These are phyloP conservation scores for Myxozyma geophila DNA, from an alignment of 805 yeast genomes.

Conservation along the genomic window DNA sequence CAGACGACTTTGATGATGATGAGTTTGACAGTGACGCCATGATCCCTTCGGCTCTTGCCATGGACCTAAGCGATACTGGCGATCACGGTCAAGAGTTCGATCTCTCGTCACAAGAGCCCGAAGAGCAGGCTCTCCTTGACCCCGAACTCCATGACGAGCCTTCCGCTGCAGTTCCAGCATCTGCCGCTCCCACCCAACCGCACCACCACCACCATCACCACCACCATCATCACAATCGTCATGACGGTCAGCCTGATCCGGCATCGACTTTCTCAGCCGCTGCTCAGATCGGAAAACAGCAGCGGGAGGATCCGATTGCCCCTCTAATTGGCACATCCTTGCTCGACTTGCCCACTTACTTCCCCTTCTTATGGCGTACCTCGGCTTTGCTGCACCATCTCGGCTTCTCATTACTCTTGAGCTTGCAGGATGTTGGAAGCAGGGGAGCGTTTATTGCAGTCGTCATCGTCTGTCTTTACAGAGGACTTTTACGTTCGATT, in stretches of 20 bases:
- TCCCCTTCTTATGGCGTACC: slow-evolving; percentile 34
- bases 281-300: slow-evolving; percentile 27
- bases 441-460: slow-evolving; percentile 11
- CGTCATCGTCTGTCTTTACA: slow-evolving; percentile 25
- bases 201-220: slow-evolving; percentile 27
- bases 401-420: slow-evolving; percentile 31
- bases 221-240: slow-evolving; percentile 27
- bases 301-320: slow-evolving; percentile 34
- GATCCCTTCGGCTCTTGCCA: slow-evolving; percentile 22
- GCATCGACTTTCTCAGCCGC: slow-evolving; percentile 31
- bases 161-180: not conserved
- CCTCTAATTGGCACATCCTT: slow-evolving; percentile 33
- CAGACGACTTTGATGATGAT: slow-evolving; percentile 11
- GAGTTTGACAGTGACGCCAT: slow-evolving; percentile 11
- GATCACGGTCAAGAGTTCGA: slow-evolving; percentile 25
- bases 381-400: slow-evolving; percentile 31
- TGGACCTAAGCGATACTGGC: slow-evolving; percentile 11
- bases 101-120: slow-evolving; percentile 13
- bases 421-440: slow-evolving; percentile 20
- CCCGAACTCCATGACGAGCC: slow-evolving; percentile 15
- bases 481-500: slow-evolving; percentile 29
- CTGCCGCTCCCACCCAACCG: not conserved
- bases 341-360: slow-evolving; percentile 32
- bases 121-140: slow-evolving; percentile 6
- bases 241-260: slow-evolving; percentile 22